These are phyloP conservation scores for Colletotrichum tropicale DNA, from an alignment of 2,329 filamentous ascomycete genomes.

Conservation along the genomic window DNA sequence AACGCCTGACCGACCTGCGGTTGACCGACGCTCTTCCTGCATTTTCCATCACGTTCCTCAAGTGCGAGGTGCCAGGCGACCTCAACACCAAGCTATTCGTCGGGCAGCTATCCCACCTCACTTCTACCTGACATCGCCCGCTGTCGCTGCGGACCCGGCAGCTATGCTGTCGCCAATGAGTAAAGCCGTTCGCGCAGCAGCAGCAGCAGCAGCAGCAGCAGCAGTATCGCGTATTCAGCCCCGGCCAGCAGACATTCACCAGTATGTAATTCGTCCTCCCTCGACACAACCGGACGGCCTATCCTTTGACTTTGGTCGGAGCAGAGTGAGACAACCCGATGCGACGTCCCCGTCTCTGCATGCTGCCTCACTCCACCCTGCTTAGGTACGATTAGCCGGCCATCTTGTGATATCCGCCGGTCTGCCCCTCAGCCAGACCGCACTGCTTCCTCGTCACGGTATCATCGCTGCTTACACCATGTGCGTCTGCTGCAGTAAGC, in stretches of 20 bases:
- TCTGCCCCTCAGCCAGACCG: neutral
- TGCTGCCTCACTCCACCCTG: neutral
- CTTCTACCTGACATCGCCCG: neutral
- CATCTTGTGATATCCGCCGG: neutral
- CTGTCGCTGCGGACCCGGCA: neutral
- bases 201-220: neutral
- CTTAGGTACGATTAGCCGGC: neutral
- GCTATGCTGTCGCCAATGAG: neutral
- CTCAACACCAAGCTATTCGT: neutral
- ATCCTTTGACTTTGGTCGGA: neutral
- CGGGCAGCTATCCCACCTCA: neutral
- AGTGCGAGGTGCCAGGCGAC: neutral
- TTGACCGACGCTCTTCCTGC: neutral
- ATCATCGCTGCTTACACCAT: conserved; percentile 2
- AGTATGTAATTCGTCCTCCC: neutral
- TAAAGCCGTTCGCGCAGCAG: neutral
- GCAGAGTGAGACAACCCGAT: conserved; percentile 12
- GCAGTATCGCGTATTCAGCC: neutral
- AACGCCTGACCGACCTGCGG: neutral
- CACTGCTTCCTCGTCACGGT: conserved; percentile 3
- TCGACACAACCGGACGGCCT: conserved; percentile 1
- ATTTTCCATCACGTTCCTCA: neutral
- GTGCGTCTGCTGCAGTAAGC: neutral
- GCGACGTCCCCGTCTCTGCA: conserved; percentile 3
- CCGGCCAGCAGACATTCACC: neutral